Evolutionary conservation across 192 early-diverging fungal species (phyloP), one percentile per base, ranked within the genome.

Genomic region (Umbelopsis ramanniana): DNA sequence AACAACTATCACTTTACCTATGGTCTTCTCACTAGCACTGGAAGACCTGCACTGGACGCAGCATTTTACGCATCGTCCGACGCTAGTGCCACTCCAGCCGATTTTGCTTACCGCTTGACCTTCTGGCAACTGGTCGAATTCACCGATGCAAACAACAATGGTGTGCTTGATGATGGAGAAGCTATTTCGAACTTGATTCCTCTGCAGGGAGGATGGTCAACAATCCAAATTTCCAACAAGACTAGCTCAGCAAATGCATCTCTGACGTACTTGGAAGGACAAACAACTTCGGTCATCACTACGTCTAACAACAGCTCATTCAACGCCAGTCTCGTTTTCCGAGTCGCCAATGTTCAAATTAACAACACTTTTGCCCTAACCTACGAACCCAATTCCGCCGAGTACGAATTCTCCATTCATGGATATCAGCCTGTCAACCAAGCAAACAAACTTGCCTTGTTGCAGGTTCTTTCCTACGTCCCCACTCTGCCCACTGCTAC

Each of bases 11-110:
- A 76, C n/a, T 81, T 69, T 68, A 77, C 70, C 0, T 69, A 74
- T 35, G 72, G 72, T 55, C 48, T 71, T 19, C 66, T 43, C 14
- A 72, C 76, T 2, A 63, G 47, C 43, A 72, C 73, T 24, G 52
- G 52, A 37, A 72, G 66, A 24, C 54, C 72, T 19, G 68, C 67
- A 12, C 21, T 74, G 7, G 79, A 77, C 24, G 43, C 54, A 8
- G 75, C 70, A 3, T 81, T 69, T 23, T 81, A 60, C 63, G 63
- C 72, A 33, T 72, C 79, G 0, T 77, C 75, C 7, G 79, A 81
- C 45, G 46, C 33, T 15, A 19, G 7, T 22, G 71, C 76, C 43
- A 24, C 57, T 15, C 70, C 72, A 26, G 75, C 79, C 21, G 79
- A 81, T 37, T 81, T 77, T 60, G 72, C 66, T 8, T 74, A 76